Evolutionary conservation across 139 green algal species (phyloP).

Genomic region (Coelastrella sp.): DNA sequence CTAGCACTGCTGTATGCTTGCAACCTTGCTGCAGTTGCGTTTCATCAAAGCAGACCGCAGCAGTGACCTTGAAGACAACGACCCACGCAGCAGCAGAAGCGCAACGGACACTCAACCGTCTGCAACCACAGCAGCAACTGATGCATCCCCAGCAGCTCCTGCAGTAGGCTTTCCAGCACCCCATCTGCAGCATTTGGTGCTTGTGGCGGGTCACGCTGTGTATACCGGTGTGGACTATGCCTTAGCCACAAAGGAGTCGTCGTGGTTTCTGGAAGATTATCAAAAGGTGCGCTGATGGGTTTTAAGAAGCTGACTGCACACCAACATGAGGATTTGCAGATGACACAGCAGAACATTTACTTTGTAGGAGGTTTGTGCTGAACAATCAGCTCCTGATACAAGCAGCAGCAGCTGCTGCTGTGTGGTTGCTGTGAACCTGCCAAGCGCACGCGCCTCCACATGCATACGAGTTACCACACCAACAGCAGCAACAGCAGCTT

Average conservation of each 20-base stretch:
- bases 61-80: not conserved
- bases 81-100: not conserved
- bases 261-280: conserved; percentile 86
- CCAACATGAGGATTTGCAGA: no score
- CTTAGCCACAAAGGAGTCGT: conserved; percentile 57
- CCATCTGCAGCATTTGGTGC: conserved; percentile 62
- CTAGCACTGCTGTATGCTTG: no score
- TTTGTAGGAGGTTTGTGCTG: no score
- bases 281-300: conserved; percentile 60
- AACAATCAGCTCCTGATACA: no score
- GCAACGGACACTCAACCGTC: not conserved
- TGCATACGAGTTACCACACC: no score
- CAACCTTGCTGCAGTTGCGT: not conserved
- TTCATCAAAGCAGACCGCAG: not conserved
- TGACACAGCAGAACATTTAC: no score
- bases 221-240: conserved; percentile 80
- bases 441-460: no score
- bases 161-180: conserved; percentile 48
- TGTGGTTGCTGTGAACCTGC: no score
- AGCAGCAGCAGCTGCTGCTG: no score
- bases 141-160: not conserved
- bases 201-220: conserved; percentile 88
- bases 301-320: no score
- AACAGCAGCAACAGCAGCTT: no score
- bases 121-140: conserved; percentile 11